Conservation (phyloP, 2,329 filamentous ascomycete species). For the Monosporascus sp. region DNA sequence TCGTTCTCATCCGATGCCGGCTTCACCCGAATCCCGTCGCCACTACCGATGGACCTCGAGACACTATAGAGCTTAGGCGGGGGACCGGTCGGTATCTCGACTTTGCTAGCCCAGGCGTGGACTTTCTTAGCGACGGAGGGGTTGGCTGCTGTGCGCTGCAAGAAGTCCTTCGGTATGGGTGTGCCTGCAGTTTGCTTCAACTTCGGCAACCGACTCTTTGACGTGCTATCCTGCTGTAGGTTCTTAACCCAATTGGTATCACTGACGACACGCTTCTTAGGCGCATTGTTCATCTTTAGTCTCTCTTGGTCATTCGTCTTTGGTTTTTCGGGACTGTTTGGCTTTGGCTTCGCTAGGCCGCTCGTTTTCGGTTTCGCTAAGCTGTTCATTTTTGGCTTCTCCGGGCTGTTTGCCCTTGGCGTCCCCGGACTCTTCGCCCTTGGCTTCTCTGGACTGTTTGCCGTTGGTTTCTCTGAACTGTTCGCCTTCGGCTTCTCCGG, state of each 20-base stretch:
- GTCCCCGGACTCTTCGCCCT: too few relatives aligned
- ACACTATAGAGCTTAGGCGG: slow-evolving; percentile 30
- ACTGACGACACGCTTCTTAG: slow-evolving; percentile 88
- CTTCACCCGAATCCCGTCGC: slow-evolving; percentile 37
- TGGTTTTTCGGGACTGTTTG: slow-evolving; percentile 25
- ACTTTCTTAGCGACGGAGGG: slow-evolving; percentile 54
- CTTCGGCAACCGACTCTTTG: slow-evolving; percentile 35
- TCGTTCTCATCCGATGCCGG: slow-evolving; percentile 10
- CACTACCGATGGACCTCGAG: slow-evolving; percentile 31
- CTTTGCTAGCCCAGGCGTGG: slow-evolving; percentile 54
- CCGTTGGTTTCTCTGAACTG: slow-evolving; percentile 31
- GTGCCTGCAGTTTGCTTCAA: slow-evolving; percentile 25
- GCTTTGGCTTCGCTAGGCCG: slow-evolving; percentile 20
- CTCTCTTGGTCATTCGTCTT: slow-evolving; percentile 35
- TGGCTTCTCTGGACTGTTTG: slow-evolving; percentile 30
- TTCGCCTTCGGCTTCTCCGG: too few relatives aligned
- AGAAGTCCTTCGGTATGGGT: slow-evolving; percentile 54
- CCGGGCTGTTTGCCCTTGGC: slow-evolving; percentile 9
- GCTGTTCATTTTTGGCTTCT: slow-evolving; percentile 17
- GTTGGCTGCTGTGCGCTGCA: slow-evolving; percentile 47
- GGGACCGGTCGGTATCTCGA: slow-evolving; percentile 42
- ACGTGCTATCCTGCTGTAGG: slow-evolving; percentile 46
- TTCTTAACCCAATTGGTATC: slow-evolving; percentile 81
- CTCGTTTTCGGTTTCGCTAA: slow-evolving; percentile 34
- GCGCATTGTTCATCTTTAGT: slow-evolving; percentile 51